Conservation (phyloP, 352 stramenopile genomes). For the Pythium phragmitis region DNA sequence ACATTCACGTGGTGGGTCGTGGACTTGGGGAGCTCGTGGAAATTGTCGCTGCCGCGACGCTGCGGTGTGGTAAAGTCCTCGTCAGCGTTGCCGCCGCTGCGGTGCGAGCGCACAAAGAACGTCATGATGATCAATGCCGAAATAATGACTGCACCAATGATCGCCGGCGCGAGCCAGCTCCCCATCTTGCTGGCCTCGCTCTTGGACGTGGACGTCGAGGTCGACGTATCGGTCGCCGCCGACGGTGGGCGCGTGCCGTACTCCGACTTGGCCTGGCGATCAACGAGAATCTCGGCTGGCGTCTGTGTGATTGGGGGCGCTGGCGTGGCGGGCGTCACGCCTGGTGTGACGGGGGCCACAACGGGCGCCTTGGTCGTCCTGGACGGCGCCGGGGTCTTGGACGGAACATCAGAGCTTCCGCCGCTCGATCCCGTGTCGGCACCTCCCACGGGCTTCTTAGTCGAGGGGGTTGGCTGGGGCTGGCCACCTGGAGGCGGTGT, state of each 20-base stretch:
- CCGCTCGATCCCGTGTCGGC: neutral
- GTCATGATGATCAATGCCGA: slow-evolving; percentile 54
- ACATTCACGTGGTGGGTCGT: slow-evolving; percentile 45
- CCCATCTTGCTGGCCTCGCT: slow-evolving; percentile 27
- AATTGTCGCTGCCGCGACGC: slow-evolving; percentile 47
- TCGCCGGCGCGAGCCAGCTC: slow-evolving; percentile 54
- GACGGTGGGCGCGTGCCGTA: slow-evolving; percentile 47
- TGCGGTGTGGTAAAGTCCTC: slow-evolving; percentile 47
- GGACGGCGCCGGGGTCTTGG: slow-evolving; percentile 14
- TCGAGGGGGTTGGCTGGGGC: too few species aligned
- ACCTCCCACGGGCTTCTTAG: too few species aligned
- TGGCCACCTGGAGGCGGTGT: neutral
- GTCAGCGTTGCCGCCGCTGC: slow-evolving; percentile 28
- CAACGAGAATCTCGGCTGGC: slow-evolving; percentile 34
- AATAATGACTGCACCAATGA: slow-evolving; percentile 60
- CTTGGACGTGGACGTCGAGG: slow-evolving; percentile 17
- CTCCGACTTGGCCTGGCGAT: slow-evolving; percentile 38
- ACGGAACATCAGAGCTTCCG: neutral
- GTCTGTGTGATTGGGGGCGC: slow-evolving; percentile 27
- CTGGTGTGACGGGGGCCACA: slow-evolving; percentile 14
- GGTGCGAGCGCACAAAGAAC: slow-evolving; percentile 57
- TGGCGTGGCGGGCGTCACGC: slow-evolving; percentile 23
- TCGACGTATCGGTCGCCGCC: slow-evolving; percentile 28
- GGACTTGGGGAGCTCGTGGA: slow-evolving; percentile 57
- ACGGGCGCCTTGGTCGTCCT: slow-evolving; percentile 20